A percentile compares a stretch with the other conserved stretches of the same genome.
phyloP scores from a whole-genome alignment of 805 yeast genomes.

The Schizosaccharomyces octosporus region DNA sequence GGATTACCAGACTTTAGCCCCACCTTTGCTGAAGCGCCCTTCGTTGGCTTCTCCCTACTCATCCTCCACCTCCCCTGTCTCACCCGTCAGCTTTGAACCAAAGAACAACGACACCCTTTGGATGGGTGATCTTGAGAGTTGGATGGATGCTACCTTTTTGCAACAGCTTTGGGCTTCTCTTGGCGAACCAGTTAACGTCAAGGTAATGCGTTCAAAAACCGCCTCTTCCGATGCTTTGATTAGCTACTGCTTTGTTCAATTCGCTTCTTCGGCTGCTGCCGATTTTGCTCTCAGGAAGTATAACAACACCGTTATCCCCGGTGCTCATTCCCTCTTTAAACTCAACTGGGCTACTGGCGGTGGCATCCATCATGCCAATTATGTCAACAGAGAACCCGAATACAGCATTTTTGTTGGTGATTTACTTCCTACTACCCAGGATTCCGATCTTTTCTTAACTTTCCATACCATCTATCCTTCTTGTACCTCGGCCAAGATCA shows the following conservation, averaged over 20 bases:
- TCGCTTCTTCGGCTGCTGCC: slow-evolving; percentile 35
- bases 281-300: slow-evolving; percentile 28
- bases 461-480: slow-evolving; percentile 52
- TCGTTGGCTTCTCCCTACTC: not conserved
- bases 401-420: slow-evolving; percentile 71
- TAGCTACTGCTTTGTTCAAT: slow-evolving; percentile 67
- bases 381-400: slow-evolving; percentile 18
- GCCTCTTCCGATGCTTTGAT: slow-evolving; percentile 21
- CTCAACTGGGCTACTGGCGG: slow-evolving; percentile 62
- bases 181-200: slow-evolving; percentile 40
- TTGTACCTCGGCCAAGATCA: slow-evolving; percentile 50
- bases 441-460: slow-evolving; percentile 34
- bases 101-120: slow-evolving; percentile 3
- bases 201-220: slow-evolving; percentile 44
- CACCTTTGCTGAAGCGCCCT: not conserved
- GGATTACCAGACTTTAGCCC: not conserved
- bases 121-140: slow-evolving; percentile 72
- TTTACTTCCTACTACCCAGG: slow-evolving; percentile 48
- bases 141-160: slow-evolving; percentile 54
- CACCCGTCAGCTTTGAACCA: not conserved
- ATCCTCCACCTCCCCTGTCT: not conserved
- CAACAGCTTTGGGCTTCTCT: slow-evolving; percentile 42
- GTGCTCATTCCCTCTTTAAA: slow-evolving; percentile 32
- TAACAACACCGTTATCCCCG: slow-evolving; percentile 49
- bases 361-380: slow-evolving; percentile 10